Percentiles rank a stretch among this genome's conserved stretches.
phyloP scores from a whole-genome alignment of 2,329 filamentous ascomycete species.

The Aspergillus sergii region DNA sequence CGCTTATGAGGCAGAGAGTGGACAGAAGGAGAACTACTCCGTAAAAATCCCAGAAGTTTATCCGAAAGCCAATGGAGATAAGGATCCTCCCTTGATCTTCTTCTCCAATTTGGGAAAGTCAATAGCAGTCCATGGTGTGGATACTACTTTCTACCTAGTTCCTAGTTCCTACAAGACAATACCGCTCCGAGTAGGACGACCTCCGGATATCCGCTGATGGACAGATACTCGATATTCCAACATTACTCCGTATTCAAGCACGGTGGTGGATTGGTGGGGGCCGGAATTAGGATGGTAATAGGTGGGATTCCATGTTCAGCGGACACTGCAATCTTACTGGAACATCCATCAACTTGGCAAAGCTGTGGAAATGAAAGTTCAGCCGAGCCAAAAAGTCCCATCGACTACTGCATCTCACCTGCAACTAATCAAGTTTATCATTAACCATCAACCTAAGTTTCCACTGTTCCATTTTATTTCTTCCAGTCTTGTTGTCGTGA shows the following conservation, averaged over 20 bases:
- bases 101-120: not conserved
- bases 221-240: not conserved
- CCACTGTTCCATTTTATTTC: constrained; percentile 8
- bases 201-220: not conserved
- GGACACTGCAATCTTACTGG: not conserved
- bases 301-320: not conserved
- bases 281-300: not conserved
- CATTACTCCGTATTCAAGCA: not conserved
- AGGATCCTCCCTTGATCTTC: not conserved
- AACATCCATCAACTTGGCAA: constrained; percentile 2
- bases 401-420: constrained; percentile 14
- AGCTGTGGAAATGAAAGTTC: constrained; percentile 8
- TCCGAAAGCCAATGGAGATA: not conserved
- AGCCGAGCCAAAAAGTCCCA: constrained; percentile 14
- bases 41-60: not conserved
- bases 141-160: not conserved
- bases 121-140: not conserved
- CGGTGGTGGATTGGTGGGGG: not conserved
- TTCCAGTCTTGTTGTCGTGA: not conserved
- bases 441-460: constrained; percentile 11
- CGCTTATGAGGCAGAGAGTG: not conserved
- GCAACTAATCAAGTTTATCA: constrained; percentile 17
- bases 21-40: not conserved
- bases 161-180: not conserved
- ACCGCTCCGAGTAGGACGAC: too few relatives aligned